These are phyloP conservation scores for Rhazya stricta DNA, from an alignment of 257 asterid species.

Conservation along the genomic window DNA sequence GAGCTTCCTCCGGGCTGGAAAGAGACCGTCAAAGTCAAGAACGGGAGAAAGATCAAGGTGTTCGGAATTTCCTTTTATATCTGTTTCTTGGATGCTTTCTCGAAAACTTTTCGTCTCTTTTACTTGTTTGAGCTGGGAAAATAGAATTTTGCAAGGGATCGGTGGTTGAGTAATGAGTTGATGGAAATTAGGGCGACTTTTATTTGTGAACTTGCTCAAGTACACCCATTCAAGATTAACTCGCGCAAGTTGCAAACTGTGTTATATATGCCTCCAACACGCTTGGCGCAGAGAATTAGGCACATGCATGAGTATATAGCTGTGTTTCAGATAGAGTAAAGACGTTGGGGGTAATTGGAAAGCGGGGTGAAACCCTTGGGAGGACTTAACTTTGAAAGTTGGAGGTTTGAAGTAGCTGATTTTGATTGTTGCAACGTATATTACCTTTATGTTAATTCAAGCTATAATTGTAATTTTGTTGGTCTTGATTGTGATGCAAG, in stretches of 20 bases:
- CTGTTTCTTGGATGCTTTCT: slow-evolving; percentile 4
- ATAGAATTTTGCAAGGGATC: slow-evolving; percentile 8
- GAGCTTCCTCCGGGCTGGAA: slow-evolving; percentile 63
- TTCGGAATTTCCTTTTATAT: background rate
- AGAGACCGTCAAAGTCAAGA: slow-evolving; percentile 35
- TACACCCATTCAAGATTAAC: slow-evolving; percentile 3
- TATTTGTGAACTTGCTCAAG: background rate
- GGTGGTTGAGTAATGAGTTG: background rate
- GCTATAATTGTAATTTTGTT: background rate
- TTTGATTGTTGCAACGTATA: background rate
- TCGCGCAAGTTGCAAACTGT: background rate
- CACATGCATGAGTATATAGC: background rate
- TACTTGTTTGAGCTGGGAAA: slow-evolving; percentile 4
- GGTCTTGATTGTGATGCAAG: background rate
- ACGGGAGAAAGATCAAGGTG: slow-evolving; percentile 59
- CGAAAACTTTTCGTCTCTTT: background rate
- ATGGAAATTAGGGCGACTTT: background rate
- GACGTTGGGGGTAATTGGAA: background rate
- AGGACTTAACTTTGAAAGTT: background rate
- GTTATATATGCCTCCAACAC: background rate
- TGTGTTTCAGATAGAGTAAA: background rate
- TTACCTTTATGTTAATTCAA: slow-evolving; percentile 1
- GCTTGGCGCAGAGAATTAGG: background rate
- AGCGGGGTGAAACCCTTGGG: background rate
- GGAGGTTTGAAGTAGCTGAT: background rate